Conservation (phyloP, 1,139 yeast genomes). For the Blastobotrys serpentis region DNA sequence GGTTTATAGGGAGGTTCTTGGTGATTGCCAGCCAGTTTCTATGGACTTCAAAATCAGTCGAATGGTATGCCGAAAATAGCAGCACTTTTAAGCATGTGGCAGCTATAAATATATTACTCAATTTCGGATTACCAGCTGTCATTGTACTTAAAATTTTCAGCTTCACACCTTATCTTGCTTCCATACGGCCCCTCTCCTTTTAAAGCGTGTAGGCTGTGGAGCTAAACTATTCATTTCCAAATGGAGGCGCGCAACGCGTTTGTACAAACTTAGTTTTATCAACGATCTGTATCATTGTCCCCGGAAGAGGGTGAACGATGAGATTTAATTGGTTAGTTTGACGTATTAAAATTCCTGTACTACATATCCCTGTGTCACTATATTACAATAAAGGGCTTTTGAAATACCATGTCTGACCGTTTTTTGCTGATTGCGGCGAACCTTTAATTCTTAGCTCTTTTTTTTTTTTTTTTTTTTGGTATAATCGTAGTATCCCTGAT, state of each 20-base stretch:
- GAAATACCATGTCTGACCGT: too few relatives aligned
- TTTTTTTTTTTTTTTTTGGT: too few relatives aligned
- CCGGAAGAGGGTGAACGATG: too few relatives aligned
- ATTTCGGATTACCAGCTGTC: slow-evolving; percentile 16
- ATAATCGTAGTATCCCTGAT: too few relatives aligned
- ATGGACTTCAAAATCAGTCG: slow-evolving; percentile 97
- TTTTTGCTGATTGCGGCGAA: too few relatives aligned
- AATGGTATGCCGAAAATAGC: slow-evolving; percentile 50
- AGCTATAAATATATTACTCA: slow-evolving; percentile 67
- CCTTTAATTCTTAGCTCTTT: too few relatives aligned
- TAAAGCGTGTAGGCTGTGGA: neutral
- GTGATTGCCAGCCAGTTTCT: slow-evolving; percentile 96
- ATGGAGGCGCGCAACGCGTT: neutral
- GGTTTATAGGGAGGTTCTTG: slow-evolving; percentile 62
- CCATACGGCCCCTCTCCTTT: neutral
- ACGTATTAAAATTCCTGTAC: too few relatives aligned
- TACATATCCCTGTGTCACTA: too few relatives aligned
- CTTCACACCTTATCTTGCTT: neutral
- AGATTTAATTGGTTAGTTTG: too few relatives aligned
- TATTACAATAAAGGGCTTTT: too few relatives aligned
- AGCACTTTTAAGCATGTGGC: slow-evolving; percentile 56
- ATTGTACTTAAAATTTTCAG: neutral
- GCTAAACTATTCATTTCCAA: neutral
- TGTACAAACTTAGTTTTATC: neutral
- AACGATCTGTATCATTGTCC: too few relatives aligned